Base-by-base conservation (phyloP, 441 rosid genomes). In the Flueggea neowawraea region DNA sequence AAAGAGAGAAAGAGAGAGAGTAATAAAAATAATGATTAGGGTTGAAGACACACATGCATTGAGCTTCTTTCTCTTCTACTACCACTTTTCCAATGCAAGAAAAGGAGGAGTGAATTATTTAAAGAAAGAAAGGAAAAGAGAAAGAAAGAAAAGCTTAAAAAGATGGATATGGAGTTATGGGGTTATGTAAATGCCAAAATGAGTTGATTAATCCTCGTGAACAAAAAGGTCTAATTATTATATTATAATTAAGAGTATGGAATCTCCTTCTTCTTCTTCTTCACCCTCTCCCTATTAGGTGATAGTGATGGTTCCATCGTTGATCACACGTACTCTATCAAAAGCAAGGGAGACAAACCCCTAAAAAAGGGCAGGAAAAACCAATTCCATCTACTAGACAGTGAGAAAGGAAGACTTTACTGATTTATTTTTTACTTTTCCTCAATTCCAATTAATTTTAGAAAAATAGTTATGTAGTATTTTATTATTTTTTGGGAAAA, bases 261-360 rank as follows among this genome's bases (percentile, higher is more conserved):
- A 76, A 76, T 76, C 80, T 73, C 71, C 58, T 68, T 16, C 55
- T 14, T 39, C 50, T 31, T 82, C 28, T 22, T 22, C 28, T 22
- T 22, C n/a, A n/a, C n/a, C n/a, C n/a, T n/a, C 28, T 22, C 2
- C 28, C 28, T 22, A 22, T 22, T 82, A 81, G 71, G 82, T 69
- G 94, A 87, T 61, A 75, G 87, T 62, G 90, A 91, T 82, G 79
- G 86, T 79, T 79, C 88, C 82, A 78, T 87, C 78, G 64, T 76
- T 66, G 61, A 56, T 81, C 84, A 54, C 96, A 87, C 95, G 95
- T 77, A 84, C 87, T 78, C 76, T 65, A 59, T 61, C 16, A 50
- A 15, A 88, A 83, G n/a, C 80, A 69, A 80, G 73, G 82, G 84
- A 80, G 93, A 88, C 84, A 82, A 75, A 60, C 13, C n/a, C n/a